Conservation (phyloP, 2,329 filamentous ascomycete genomes). For the Microsporum canis region DNA sequence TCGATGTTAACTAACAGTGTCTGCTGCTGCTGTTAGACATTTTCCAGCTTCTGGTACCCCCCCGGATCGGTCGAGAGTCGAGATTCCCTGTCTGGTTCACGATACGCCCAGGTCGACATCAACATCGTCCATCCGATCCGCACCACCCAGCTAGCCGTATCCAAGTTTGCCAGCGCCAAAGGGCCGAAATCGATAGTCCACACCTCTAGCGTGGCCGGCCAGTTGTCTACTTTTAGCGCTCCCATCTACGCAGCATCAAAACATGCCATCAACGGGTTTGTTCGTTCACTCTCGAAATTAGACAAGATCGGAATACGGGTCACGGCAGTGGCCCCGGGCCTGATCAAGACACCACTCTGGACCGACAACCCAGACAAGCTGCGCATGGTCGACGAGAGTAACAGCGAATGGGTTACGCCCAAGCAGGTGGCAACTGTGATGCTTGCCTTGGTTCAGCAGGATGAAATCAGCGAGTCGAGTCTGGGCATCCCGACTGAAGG, state of each 20-base stretch:
- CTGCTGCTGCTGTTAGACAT: conserved; percentile 23
- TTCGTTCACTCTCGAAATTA: conserved; percentile 41
- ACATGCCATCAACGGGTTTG: conserved; percentile 38
- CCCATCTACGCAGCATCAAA: conserved; percentile 42
- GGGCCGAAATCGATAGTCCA: conserved; percentile 36
- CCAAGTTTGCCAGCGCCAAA: conserved; percentile 34
- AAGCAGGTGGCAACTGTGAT: conserved; percentile 51
- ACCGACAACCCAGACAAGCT: conserved; percentile 51
- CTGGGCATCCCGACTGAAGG: conserved; percentile 21
- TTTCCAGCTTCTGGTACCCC: conserved; percentile 41
- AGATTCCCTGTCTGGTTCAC: conserved; percentile 30
- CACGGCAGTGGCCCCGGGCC: conserved; percentile 48
- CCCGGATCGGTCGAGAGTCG: conserved; percentile 34
- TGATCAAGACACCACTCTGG: conserved; percentile 53
- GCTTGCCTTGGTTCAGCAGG: conserved; percentile 44
- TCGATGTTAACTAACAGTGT: neutral
- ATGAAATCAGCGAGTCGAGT: conserved; percentile 29
- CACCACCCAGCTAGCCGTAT: conserved; percentile 40
- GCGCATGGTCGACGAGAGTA: conserved; percentile 36
- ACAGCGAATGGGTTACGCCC: conserved; percentile 48
- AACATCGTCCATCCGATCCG: conserved; percentile 44
- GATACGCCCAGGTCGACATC: conserved; percentile 40
- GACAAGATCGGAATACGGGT: conserved; percentile 42
- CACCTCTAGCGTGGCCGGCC: conserved; percentile 40
- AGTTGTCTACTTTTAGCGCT: conserved; percentile 27